Conservation (phyloP, 768 basidiomycete species). For the Phlebiopsis gigantea region DNA sequence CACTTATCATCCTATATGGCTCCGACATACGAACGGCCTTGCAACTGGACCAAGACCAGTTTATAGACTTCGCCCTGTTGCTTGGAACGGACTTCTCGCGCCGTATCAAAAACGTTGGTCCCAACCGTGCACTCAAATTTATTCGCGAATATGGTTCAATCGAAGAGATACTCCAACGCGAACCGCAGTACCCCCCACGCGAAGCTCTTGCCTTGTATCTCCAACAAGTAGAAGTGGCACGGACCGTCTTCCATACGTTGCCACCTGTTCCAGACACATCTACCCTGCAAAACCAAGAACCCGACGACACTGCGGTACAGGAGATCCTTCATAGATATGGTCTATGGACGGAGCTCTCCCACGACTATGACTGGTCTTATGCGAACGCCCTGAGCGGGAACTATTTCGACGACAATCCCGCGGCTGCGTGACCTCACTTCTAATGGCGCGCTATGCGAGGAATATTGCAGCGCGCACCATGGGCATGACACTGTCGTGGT, state of each 20-base stretch:
- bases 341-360: constrained; percentile 36
- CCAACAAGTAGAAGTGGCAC: constrained; percentile 54
- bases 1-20: constrained; percentile 63
- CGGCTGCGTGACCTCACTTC: background rate
- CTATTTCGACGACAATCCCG: constrained; percentile 62
- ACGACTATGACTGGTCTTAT: constrained; percentile 35
- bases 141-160: constrained; percentile 70
- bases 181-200: constrained; percentile 46
- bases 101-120: constrained; percentile 80
- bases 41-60: constrained; percentile 49
- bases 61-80: constrained; percentile 81
- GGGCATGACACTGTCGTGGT: background rate
- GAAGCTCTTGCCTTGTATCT: constrained; percentile 50
- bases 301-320: constrained; percentile 38
- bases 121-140: constrained; percentile 67
- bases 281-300: constrained; percentile 28
- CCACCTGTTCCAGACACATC: constrained; percentile 52
- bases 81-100: constrained; percentile 90
- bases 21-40: constrained; percentile 53
- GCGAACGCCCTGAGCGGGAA: constrained; percentile 51
- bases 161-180: constrained; percentile 55
- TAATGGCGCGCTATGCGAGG: background rate
- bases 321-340: constrained; percentile 46
- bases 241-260: constrained; percentile 58
- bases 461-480: background rate